Base-by-base conservation (phyloP, 2,329 filamentous ascomycete genomes). In the Colletotrichum trifolii region DNA sequence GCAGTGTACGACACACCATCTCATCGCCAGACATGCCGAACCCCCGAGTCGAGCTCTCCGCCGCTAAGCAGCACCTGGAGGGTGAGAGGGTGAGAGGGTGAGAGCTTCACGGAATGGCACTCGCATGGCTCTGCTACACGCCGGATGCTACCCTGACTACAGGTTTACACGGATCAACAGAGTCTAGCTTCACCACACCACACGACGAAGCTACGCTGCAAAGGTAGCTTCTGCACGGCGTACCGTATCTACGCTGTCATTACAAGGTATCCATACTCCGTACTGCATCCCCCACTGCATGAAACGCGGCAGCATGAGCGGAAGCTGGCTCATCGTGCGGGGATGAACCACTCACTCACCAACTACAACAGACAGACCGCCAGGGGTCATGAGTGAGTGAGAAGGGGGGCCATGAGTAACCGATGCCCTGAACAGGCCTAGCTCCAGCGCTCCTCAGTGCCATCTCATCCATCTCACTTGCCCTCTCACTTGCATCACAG, bases 11-110 rank as follows among this genome's bases (percentile, higher is more conserved):
- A 34, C 40, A 53, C 42, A 42, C 43, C 39, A 45, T 35, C 38
- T 10, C 58, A 45, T 52, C 47, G 42, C 39, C 40, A 42, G 35
- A 57, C 58, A 66, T 63, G 52, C 63, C 63, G 63, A 66, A 66
- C 58, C 63, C 40, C 63, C 63, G 63, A 66, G 42, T 33, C 42
- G 40, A 46, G 43, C 56, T 58, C 63, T 62, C 40, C 62, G 52
- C 53, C 46, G 47, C 25, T 25, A 25, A 25, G 25, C 58, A 62
- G 58, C 62, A 17, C 25, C 12, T 40, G 60, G 42, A 39, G 8
- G 54, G 58, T 52, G 40, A 48, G 54, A 39, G 8, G 54, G 58
- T 52, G 40, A 48, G 54, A 64, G 43, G 54, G 60, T 53, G 60
- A 48, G 11, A 54, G 55, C 60, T 54, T 54, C 33, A 45, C 36